Conservation (phyloP, 768 basidiomycete genomes). For the Myochromella boudieri region DNA sequence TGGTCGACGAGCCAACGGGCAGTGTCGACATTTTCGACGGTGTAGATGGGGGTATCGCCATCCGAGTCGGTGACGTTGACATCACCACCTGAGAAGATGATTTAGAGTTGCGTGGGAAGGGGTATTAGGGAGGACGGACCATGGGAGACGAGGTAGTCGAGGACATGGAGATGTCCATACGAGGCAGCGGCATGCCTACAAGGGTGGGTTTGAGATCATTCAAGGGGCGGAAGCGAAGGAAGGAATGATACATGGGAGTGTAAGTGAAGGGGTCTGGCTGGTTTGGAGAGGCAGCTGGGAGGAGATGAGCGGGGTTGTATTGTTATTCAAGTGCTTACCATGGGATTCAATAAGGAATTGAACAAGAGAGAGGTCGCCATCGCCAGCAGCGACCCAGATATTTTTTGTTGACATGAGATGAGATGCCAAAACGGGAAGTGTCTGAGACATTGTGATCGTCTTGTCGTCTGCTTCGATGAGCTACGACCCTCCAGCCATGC, state of each 20-base stretch:
- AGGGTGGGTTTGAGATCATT: not conserved
- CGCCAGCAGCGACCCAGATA: conserved; percentile 92
- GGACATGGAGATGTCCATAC: conserved; percentile 75
- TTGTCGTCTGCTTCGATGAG: too few species aligned
- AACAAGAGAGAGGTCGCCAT: too few species aligned
- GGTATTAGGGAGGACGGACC: conserved; percentile 39
- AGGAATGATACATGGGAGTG: conserved; percentile 67
- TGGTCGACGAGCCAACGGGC: conserved; percentile 78
- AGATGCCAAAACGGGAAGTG: not conserved
- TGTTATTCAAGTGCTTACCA: too few species aligned
- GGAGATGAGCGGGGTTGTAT: conserved; percentile 36
- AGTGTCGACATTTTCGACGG: conserved; percentile 78
- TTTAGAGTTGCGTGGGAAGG: conserved; percentile 9
- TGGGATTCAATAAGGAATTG: too few species aligned
- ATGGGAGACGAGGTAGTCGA: conserved; percentile 75
- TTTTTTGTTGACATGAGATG: conserved; percentile 47
- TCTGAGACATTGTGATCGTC: conserved; percentile 9
- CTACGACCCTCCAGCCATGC: conserved; percentile 35
- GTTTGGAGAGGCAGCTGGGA: conserved; percentile 66
- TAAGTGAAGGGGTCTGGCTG: conserved; percentile 71
- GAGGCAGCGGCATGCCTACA: conserved; percentile 91
- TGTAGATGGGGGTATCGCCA: conserved; percentile 90
- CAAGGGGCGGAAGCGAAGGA: conserved; percentile 12
- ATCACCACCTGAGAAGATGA: conserved; percentile 61
- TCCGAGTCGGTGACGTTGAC: conserved; percentile 85